phyloP scores from a whole-genome alignment of 1,284 basidiomycete species.

The Leccinum pachyderme region DNA sequence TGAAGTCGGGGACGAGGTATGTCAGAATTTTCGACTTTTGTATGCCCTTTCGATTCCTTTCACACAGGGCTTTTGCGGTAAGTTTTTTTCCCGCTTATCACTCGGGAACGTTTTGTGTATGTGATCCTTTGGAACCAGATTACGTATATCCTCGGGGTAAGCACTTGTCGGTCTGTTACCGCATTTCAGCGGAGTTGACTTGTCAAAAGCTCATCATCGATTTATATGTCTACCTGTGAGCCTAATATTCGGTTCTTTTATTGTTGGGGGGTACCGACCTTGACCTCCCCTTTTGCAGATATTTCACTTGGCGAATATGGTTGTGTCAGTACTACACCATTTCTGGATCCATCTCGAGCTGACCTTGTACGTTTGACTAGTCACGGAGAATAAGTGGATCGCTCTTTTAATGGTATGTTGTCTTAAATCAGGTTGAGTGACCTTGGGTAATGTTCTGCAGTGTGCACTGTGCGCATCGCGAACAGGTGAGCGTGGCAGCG shows the following conservation, averaged over 20 bases:
- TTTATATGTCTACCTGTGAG: conserved; percentile 29
- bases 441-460: conserved; percentile 12
- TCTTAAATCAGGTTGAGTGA: background rate
- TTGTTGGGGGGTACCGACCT: no score
- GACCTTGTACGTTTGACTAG: conserved; percentile 10
- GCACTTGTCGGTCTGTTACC: background rate
- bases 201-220: conserved; percentile 24
- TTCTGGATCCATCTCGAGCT: background rate
- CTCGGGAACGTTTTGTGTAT: background rate
- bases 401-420: conserved; percentile 23
- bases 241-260: background rate
- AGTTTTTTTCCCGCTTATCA: conserved; percentile 2
- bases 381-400: conserved; percentile 19
- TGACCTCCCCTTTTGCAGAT: conserved; percentile 2
- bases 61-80: conserved; percentile 19
- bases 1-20: conserved; percentile 18
- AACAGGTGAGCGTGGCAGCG: conserved; percentile 16
- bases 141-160: conserved; percentile 25
- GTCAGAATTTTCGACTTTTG: background rate
- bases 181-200: conserved; percentile 5
- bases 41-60: background rate
- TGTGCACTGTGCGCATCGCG: conserved; percentile 19
- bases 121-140: conserved; percentile 6
- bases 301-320: conserved; percentile 34
- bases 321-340: conserved; percentile 21